Evolutionary conservation across 2,329 filamentous ascomycete genomes (phyloP).

Genomic region (Capronia epimyces): DNA sequence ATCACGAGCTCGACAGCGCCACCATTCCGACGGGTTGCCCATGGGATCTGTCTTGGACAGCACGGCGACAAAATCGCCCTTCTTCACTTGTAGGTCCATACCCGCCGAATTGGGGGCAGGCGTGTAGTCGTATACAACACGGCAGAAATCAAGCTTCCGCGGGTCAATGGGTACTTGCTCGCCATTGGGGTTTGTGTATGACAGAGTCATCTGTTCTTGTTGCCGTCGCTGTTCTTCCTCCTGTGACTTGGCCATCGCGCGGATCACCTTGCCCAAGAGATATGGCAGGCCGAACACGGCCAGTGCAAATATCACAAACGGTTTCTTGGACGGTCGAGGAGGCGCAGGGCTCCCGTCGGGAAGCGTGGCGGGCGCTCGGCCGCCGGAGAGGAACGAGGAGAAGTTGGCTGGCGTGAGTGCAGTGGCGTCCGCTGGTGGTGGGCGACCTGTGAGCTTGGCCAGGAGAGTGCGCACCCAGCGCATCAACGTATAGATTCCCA

Average conservation of each 20-base stretch:
- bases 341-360: conserved; percentile 62
- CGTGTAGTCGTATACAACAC: conserved; percentile 87
- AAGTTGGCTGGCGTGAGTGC: conserved; percentile 87
- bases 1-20: conserved; percentile 86
- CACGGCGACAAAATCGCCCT: conserved; percentile 92
- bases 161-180: conserved; percentile 63
- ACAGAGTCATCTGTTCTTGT: conserved; percentile 48
- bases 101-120: conserved; percentile 64
- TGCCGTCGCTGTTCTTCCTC: conserved; percentile 63
- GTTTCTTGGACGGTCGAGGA: conserved; percentile 81
- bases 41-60: conserved; percentile 87
- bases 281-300: conserved; percentile 95
- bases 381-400: conserved; percentile 75
- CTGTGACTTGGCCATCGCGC: conserved; percentile 71
- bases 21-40: conserved; percentile 93
- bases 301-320: conserved; percentile 89
- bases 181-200: conserved; percentile 37
- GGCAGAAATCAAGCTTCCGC: conserved; percentile 91
- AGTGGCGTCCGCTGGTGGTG: conserved; percentile 78
- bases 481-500: conserved; percentile 93
- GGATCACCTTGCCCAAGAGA: conserved; percentile 94
- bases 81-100: conserved; percentile 85
- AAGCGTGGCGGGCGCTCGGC: conserved; percentile 43
- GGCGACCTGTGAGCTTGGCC: conserved; percentile 86
- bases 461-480: conserved; percentile 89